phyloP scores from a whole-genome alignment of 2,329 filamentous ascomycete species.

The Xylogone sp. region DNA sequence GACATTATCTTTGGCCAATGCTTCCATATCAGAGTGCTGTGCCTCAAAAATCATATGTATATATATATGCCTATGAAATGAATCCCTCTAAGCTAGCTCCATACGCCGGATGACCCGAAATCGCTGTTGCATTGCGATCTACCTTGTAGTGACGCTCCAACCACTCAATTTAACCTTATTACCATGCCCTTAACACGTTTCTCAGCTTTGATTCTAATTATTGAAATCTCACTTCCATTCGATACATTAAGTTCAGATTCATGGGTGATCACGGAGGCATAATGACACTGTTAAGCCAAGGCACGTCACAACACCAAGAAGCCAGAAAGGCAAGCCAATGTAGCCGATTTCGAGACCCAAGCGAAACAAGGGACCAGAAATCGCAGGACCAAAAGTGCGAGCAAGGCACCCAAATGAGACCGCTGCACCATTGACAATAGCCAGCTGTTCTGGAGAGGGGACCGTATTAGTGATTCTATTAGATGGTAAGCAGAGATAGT shows the following conservation, averaged over 20 bases:
- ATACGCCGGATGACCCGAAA: too few species aligned
- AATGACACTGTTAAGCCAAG: constrained; percentile 1
- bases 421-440: constrained; percentile 1
- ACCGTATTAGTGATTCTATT: neutral
- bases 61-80: too few species aligned
- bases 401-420: constrained; percentile 3
- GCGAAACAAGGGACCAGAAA: neutral
- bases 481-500: neutral
- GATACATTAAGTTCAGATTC: neutral
- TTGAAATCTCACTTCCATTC: too few species aligned
- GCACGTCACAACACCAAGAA: neutral
- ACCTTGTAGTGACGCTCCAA: too few species aligned
- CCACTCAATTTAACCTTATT: too few species aligned
- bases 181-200: too few species aligned
- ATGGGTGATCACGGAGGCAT: neutral
- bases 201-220: too few species aligned
- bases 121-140: too few species aligned
- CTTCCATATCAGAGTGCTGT: too few species aligned
- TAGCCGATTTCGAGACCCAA: constrained; percentile 1
- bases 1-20: too few species aligned
- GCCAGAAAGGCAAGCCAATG: constrained; percentile 2
- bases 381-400: neutral
- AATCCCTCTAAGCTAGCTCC: too few species aligned
- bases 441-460: neutral
- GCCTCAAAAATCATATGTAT: too few species aligned